A percentile compares a stretch with the other conserved stretches of the same genome.
Evolutionary conservation across 148 eudicot genomes (phyloP).

Genomic region (Diospyros kaki): DNA sequence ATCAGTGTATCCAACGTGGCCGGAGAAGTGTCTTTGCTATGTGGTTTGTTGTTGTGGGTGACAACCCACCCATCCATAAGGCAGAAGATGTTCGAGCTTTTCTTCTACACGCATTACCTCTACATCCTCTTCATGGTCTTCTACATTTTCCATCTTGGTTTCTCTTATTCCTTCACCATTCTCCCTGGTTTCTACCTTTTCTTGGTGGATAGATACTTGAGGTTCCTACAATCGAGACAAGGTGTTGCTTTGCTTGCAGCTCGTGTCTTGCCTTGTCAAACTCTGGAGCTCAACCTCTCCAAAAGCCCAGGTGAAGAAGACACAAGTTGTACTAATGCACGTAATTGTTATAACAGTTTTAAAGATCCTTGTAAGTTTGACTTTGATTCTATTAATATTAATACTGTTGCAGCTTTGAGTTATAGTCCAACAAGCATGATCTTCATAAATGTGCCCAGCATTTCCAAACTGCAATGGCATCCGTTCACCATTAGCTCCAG

Average conservation of each 20-base stretch:
- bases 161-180: conserved; percentile 40
- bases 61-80: conserved; percentile 39
- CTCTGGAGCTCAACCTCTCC: conserved; percentile 78
- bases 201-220: conserved; percentile 51
- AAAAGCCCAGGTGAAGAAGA: conserved; percentile 40
- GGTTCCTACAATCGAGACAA: conserved; percentile 46
- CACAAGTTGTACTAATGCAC: too few species aligned
- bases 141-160: conserved; percentile 48
- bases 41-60: conserved; percentile 43
- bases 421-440: conserved; percentile 78
- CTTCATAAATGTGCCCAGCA: conserved; percentile 65
- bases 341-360: too few species aligned
- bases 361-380: too few species aligned
- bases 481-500: conserved; percentile 77
- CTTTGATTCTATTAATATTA: too few species aligned
- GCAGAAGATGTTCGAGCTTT: conserved; percentile 50
- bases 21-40: conserved; percentile 40
- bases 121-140: conserved; percentile 52
- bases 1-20: conserved; percentile 40
- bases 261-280: conserved; percentile 50
- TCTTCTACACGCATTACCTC: conserved; percentile 52
- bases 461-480: conserved; percentile 94
- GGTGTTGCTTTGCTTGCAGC: conserved; percentile 39
- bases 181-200: conserved; percentile 67
- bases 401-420: conserved; percentile 33